Evolutionary conservation across 1,284 basidiomycete genomes (phyloP), one percentile per base, ranked within the genome.

Genomic region (Coniferiporia sulphurascens): DNA sequence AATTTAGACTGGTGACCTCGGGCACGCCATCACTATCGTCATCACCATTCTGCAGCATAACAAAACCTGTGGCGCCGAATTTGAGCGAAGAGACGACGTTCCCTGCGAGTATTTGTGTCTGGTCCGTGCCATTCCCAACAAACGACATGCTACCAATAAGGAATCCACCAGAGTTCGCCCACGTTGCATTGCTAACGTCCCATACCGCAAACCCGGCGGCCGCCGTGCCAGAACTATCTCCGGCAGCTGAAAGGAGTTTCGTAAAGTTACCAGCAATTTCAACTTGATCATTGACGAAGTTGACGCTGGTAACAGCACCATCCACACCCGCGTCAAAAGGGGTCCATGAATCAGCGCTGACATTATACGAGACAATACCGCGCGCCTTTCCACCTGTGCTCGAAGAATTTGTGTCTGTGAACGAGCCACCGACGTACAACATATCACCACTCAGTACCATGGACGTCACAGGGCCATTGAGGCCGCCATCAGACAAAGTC

Each of bases 381-480:
- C 74, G 73, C 9, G 95, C 74, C 12, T 71, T 74, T 55, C 83
- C 81, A 48, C 77, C 73, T 1, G 78, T 82, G 0, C 83, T 78
- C 36, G 77, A 72, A 6, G 79, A 72, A 4, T 76, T 74, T 0
- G 91, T 91, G 63, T 87, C 84, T 1, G 79, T 83, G 74, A 98
- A 99, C 2, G 85, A 78, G 1, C 95, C 95, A 36, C 93, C 95
- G 49, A 95, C 85, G 69, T 83, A 98, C 32, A 98, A 72, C 8
- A 74, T 78, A 65, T 84, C 79, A 43, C 79, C 87, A 49, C 80
- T 71, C 10, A 87, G 68, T 5, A 80, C 75, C 32, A 93, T 71
- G 1, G 89, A 81, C n/a, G 82, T 77, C 4, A 95, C 90, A 9
- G 81, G 73, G 5, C 88, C 91, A 68, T 95, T 86, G 53, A 95